These are phyloP conservation scores for Chimonanthus praecox DNA, from an alignment of 164 flowering plant species.

Conservation along the genomic window DNA sequence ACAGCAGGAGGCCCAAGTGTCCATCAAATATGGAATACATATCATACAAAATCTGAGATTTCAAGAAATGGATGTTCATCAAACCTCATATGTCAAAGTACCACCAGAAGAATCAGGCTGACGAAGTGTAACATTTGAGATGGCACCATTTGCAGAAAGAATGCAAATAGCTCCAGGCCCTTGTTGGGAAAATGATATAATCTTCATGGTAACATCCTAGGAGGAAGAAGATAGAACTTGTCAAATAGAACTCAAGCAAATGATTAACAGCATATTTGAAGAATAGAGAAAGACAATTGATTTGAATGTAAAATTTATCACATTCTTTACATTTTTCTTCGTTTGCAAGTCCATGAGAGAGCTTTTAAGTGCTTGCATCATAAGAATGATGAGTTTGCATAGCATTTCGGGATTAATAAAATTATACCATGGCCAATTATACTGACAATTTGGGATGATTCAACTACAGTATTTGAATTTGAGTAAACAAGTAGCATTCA, in stretches of 20 bases:
- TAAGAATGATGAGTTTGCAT: too few relatives aligned
- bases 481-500: too few relatives aligned
- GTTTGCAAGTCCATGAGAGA: background rate
- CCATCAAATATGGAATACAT: background rate
- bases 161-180: conserved; percentile 95
- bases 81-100: conserved; percentile 94
- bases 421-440: too few relatives aligned
- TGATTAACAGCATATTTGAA: background rate
- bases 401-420: too few relatives aligned
- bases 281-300: too few relatives aligned
- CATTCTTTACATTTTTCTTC: background rate
- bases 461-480: too few relatives aligned
- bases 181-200: conserved; percentile 95
- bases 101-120: conserved; percentile 98
- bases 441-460: too few relatives aligned
- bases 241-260: background rate
- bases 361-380: background rate
- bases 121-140: conserved; percentile 93
- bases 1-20: background rate
- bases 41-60: background rate
- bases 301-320: background rate
- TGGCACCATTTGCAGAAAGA: conserved; percentile 91
- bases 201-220: conserved; percentile 93
- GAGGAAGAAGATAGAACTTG: conserved; percentile 2
- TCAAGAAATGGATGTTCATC: background rate